Base-by-base conservation (phyloP, 345 rosid species). In the Syzygium aqueum region DNA sequence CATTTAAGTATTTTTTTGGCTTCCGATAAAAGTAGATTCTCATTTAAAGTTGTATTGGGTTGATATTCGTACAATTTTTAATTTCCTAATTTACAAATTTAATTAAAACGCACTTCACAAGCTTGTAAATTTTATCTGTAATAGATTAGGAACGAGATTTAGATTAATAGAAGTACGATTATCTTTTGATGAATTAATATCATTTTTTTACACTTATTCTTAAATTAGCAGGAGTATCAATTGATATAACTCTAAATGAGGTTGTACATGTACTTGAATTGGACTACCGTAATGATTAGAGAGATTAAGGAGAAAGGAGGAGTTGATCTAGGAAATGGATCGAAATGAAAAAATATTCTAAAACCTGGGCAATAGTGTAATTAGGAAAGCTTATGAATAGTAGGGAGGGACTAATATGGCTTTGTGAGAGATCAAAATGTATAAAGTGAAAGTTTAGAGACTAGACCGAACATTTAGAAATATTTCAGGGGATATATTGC, bases 401-500 rank as follows among this genome's bases (percentile, higher is more conserved):
- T 73, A 9, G 37, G 13, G 80, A 33, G 37, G 5, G 25, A 33
- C 14, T 19, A 73, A 73, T 30, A 23, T 4, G 11, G 28, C 2
- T 28, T 30, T 3, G 9, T 3, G 77, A 33, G 80, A 6, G 37
- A 17, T 33, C 1, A 19, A 17, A 33, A 17, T 0, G 7, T 9
- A 17, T 25, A 8, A 67, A 33, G 8, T 67, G 7, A 33, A 33
- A 67, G 22, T 33, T 33, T 33, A 33, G 12, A 67, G 4, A 17
- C 1, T 6, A 8, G 0, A 17, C 1, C 7, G 2, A 10, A 8
- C 6, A 67, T 73, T 73, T 73, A 73, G 7, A 19, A 33, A 73
- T 73, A 40, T 1, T 17, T 37, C 0, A 1, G 46, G 3, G 1
- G 25, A 1, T 2, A 17, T 1, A 1, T 3, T 5, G 2, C 33